Conservation (phyloP, 176 grass and related monocot species). For the Stipa capillata region DNA sequence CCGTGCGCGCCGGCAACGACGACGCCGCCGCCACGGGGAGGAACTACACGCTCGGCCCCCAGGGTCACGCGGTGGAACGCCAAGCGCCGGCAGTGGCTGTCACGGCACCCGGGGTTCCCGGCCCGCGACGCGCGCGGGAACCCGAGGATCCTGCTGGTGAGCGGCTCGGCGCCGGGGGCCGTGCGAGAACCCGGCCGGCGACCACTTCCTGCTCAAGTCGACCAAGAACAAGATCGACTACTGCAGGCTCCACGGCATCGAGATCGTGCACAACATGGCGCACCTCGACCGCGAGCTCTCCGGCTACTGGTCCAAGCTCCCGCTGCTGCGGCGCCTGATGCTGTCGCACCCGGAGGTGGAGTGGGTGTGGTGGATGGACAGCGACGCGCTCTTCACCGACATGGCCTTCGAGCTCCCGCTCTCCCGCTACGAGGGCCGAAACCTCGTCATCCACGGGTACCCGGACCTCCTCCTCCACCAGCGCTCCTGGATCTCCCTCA, state of each 20-base stretch:
- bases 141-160: slow-evolving; percentile 38
- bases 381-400: slow-evolving; percentile 55
- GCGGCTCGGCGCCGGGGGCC: slow-evolving; percentile 39
- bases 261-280: slow-evolving; percentile 40
- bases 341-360: too few species aligned
- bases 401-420: slow-evolving; percentile 66
- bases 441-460: slow-evolving; percentile 51
- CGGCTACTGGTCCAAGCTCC: slow-evolving; percentile 48
- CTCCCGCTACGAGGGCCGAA: slow-evolving; percentile 19
- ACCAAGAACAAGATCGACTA: slow-evolving; percentile 76
- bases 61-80: slow-evolving; percentile 48
- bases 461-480: slow-evolving; percentile 27
- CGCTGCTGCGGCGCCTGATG: slow-evolving; percentile 51
- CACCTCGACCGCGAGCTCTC: slow-evolving; percentile 33
- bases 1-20: neutral
- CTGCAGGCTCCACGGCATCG: slow-evolving; percentile 57
- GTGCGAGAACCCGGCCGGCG: slow-evolving; percentile 24
- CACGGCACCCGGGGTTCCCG: slow-evolving; percentile 48
- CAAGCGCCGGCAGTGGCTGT: slow-evolving; percentile 45
- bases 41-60: slow-evolving; percentile 33
- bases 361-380: slow-evolving; percentile 82
- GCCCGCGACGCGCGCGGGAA: slow-evolving; percentile 14
- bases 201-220: slow-evolving; percentile 47
- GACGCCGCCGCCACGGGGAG: neutral
- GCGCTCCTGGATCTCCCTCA: slow-evolving; percentile 46